Evolutionary conservation across 768 basidiomycete genomes (phyloP), one percentile per base, ranked within the genome.

Genomic region (Tulasnella sp.): DNA sequence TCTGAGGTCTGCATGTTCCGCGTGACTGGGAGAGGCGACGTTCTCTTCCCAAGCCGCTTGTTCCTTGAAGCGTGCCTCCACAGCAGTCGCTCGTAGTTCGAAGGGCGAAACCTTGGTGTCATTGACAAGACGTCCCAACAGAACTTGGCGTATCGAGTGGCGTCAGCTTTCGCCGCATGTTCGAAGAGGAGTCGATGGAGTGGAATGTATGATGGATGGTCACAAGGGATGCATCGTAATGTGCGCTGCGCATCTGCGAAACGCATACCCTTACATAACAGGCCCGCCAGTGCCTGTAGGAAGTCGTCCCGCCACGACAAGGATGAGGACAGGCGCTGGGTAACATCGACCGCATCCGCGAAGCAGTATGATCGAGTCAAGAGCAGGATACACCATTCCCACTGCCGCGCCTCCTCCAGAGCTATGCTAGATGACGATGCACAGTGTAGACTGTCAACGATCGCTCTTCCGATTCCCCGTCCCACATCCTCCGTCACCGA

Each of bases 361-460:
- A 24, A 27, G 22, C 21, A 43, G 17, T 43, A 25, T 15, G 54
- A 56, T 21, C 54, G 54, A 12, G 42, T 24, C 38, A 56, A 42
- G 24, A 56, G 27, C 41, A 44, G 22, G 22, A 56, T 43, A 27
- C 54, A 56, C 54, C 54, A 56, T 12, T 56, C 41, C 54, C 54
- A 56, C 21, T 56, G 54, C 21, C 44, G 34, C n/a, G 22, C 19
- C 25, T 56, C 29, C 11, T 38, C 29, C 5, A 42, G 54, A 12
- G 15, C 21, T 34, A 56, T 25, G 21, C 22, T 9, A n/a, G 22
- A 21, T 19, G 2, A 11, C 24, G 41, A 43, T 44, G 27, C 10
- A 15, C 34, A 5, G 15, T 15, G 34, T 38, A 38, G 21, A 56
- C 42, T 8, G 41, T 24, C 24, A 29, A 8, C 24, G 5, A 56